These are phyloP conservation scores for Aspergillus sp. DNA, from an alignment of 2,329 filamentous ascomycete genomes.

Conservation along the genomic window DNA sequence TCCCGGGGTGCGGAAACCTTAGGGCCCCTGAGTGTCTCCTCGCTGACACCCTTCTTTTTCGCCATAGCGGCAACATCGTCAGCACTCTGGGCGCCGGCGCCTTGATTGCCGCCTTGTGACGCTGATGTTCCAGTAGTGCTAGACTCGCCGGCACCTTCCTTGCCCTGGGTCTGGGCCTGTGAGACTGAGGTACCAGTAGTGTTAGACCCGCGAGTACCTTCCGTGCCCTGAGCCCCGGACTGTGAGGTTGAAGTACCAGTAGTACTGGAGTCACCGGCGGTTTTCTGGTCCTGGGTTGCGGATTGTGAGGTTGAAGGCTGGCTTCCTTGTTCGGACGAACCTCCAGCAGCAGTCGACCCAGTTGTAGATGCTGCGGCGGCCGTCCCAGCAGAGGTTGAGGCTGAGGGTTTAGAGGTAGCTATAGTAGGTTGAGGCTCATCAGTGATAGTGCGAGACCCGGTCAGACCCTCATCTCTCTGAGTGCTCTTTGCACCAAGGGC, in stretches of 20 bases:
- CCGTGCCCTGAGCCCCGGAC: not conserved
- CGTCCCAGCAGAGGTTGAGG: not conserved
- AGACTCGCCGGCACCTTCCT: not conserved
- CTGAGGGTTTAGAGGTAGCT: not conserved
- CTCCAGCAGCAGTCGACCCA: not conserved
- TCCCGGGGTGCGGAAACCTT: constrained; percentile 22
- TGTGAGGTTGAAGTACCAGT: no score
- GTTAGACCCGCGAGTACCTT: not conserved
- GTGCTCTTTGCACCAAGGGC: not conserved
- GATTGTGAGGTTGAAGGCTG: not conserved
- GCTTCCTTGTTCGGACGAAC: not conserved
- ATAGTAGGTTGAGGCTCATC: not conserved
- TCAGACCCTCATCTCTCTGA: not conserved
- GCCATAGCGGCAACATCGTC: not conserved
- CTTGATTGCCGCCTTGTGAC: no score
- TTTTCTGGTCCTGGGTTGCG: not conserved
- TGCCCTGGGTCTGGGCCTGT: not conserved
- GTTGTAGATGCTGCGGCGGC: not conserved
- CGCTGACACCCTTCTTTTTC: constrained; percentile 21
- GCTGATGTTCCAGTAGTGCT: not conserved
- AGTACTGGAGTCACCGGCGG: not conserved
- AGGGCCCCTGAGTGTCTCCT: constrained; percentile 32
- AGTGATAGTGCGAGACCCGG: not conserved
- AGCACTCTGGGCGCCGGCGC: not conserved
- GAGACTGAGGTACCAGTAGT: not conserved